Evolutionary conservation across 2,329 filamentous ascomycete genomes (phyloP).

Genomic region (Fusarium sp.): DNA sequence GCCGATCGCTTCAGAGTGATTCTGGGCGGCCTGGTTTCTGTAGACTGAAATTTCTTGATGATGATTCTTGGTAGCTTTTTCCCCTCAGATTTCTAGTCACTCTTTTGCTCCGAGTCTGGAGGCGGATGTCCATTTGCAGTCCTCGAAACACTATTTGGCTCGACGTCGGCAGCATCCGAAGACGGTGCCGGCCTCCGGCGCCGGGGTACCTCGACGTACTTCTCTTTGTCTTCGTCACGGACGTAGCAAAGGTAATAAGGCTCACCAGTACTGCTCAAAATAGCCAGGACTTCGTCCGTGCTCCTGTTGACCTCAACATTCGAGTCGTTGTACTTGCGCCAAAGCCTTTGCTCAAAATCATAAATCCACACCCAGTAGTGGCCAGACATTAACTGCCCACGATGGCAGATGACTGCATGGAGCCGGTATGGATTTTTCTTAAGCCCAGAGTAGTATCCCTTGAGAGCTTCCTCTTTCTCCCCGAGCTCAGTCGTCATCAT

Average conservation of each 20-base stretch:
- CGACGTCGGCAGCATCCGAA: slow-evolving; percentile 32
- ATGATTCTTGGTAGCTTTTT: neutral
- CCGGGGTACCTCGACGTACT: slow-evolving; percentile 61
- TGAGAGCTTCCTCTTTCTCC: slow-evolving; percentile 44
- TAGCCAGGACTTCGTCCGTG: slow-evolving; percentile 73
- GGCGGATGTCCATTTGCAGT: slow-evolving; percentile 24
- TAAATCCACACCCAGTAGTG: slow-evolving; percentile 98
- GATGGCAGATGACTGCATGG: slow-evolving; percentile 93
- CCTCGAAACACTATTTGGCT: slow-evolving; percentile 3
- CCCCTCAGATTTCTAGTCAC: slow-evolving; percentile 33
- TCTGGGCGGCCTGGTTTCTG: neutral
- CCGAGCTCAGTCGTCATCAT: slow-evolving; percentile 58
- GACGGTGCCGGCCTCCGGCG: slow-evolving; percentile 44
- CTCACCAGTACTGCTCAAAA: slow-evolving; percentile 75
- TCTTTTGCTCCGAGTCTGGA: slow-evolving; percentile 27
- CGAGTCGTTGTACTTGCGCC: slow-evolving; percentile 95
- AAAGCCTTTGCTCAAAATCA: slow-evolving; percentile 83
- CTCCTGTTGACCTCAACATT: slow-evolving; percentile 76
- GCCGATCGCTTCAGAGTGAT: too few relatives aligned
- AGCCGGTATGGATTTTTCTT: slow-evolving; percentile 79
- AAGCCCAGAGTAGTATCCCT: slow-evolving; percentile 59
- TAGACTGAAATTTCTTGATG: neutral
- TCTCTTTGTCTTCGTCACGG: slow-evolving; percentile 70
- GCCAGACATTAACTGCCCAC: slow-evolving; percentile 76
- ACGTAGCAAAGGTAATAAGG: slow-evolving; percentile 89